phyloP scores from a whole-genome alignment of 345 rosid species.

The Populus pruinosa region DNA sequence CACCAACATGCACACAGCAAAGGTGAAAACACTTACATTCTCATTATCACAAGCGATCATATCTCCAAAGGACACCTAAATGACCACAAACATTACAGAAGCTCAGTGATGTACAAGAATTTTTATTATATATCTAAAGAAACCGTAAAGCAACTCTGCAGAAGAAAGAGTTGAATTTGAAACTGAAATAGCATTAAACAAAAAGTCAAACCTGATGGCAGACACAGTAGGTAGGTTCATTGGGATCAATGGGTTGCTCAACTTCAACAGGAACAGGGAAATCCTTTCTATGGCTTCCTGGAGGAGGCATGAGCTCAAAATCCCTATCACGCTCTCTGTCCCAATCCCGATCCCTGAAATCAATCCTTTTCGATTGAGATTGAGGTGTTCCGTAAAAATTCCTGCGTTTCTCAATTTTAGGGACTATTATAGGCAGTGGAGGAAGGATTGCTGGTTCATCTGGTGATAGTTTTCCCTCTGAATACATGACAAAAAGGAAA shows the following conservation, averaged over 20 bases:
- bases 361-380: conserved; percentile 72
- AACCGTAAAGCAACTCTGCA: not conserved
- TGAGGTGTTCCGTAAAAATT: conserved; percentile 61
- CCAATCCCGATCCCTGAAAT: conserved; percentile 81
- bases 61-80: conserved; percentile 94
- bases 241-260: conserved; percentile 95
- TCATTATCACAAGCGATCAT: conserved; percentile 99
- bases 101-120: conserved; percentile 7
- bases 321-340: conserved; percentile 89
- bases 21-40: conserved; percentile 54
- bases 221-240: conserved; percentile 95
- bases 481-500: conserved; percentile 15
- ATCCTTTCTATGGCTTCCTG: conserved; percentile 82
- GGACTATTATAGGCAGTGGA: conserved; percentile 62
- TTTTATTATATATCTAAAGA: not conserved
- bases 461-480: conserved; percentile 87
- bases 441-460: conserved; percentile 93
- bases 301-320: conserved; percentile 99
- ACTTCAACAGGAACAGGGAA: conserved; percentile 50
- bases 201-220: conserved; percentile 84
- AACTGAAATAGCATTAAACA: conserved; percentile 5
- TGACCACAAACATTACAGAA: conserved; percentile 5
- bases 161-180: conserved; percentile 5
- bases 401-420: conserved; percentile 79
- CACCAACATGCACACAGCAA: not conserved